Evolutionary conservation across 2,329 filamentous ascomycete species (phyloP), one percentile per base, ranked within the genome.

Genomic region (Passalora sequoiae): DNA sequence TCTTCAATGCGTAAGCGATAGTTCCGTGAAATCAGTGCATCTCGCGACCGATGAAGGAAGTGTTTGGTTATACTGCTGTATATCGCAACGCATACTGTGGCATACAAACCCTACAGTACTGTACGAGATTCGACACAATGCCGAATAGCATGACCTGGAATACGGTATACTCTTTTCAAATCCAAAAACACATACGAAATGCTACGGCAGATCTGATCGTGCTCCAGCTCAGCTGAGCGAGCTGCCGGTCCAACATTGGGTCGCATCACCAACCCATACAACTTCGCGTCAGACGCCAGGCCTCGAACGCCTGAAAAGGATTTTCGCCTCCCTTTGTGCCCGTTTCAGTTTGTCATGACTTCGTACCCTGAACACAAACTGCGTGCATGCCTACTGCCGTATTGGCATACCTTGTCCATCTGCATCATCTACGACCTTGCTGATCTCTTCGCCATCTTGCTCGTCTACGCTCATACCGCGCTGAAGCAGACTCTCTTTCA

Each of bases 401-500:
- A 44, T 44, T 15, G 42, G 42, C 36, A 44, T 40, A 29, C 42
- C 42, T 6, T 40, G 25, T 10, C 30, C 36, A 4, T 35, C 42
- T 25, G 25, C 25, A 4, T 27, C 33, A 20, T 25, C 30, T 4
- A n/a, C 29, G 7, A 22, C 41, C 6, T 40, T 42, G 5, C 29
- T 21, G 16, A 36, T 33, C 4, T 38, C 41, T 28, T 66, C 61
- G 5, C 29, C 29, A 27, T 72, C 67, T 55, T 75, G 69, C 44
- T 85, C 81, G 40, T 78, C 75, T 8, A 75, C 79, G 62, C 81
- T 94, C 5, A 86, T 88, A 68, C 89, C 86, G 51, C 86, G 78
- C 64, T 94, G 81, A 62, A 95, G 72, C 70, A 85, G 94, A 66
- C 80, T 82, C 72, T 96, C 91, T 72, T 95, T 96, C 58, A 92